Evolutionary conservation across 2,329 filamentous ascomycete species (phyloP).

Genomic region (Calonectria pseudoreteaudii): DNA sequence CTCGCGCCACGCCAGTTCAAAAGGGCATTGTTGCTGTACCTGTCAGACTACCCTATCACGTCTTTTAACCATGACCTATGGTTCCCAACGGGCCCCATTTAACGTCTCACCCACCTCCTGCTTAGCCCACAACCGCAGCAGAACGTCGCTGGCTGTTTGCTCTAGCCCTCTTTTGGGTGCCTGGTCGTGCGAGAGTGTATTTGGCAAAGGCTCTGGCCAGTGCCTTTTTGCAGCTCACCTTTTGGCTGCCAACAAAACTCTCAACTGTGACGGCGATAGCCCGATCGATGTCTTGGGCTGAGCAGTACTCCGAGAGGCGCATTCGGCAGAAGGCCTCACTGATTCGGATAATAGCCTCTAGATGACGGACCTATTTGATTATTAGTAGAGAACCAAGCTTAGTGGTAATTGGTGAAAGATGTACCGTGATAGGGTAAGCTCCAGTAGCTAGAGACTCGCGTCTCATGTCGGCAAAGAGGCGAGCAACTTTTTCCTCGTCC

Average conservation of each 20-base stretch:
- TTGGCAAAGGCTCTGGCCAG: conserved; percentile 95
- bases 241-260: conserved; percentile 95
- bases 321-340: conserved; percentile 96
- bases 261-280: conserved; percentile 97
- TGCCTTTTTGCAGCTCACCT: conserved; percentile 97
- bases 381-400: conserved; percentile 28
- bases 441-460: conserved; percentile 92
- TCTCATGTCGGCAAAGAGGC: conserved; percentile 96
- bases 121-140: conserved; percentile 45
- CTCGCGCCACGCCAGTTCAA: background rate
- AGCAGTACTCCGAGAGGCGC: conserved; percentile 97
- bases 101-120: background rate
- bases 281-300: conserved; percentile 90
- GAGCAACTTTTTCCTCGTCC: conserved; percentile 95
- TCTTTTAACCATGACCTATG: background rate
- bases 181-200: conserved; percentile 75
- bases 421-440: conserved; percentile 96
- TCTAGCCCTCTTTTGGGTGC: conserved; percentile 43
- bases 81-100: background rate
- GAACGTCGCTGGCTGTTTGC: conserved; percentile 43
- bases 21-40: conserved; percentile 6
- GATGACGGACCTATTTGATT: conserved; percentile 83
- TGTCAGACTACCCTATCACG: background rate
- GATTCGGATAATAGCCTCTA: conserved; percentile 98
- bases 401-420: conserved; percentile 46